phyloP scores from a whole-genome alignment of 495 filamentous ascomycete genomes.

The Podospora anserina region DNA sequence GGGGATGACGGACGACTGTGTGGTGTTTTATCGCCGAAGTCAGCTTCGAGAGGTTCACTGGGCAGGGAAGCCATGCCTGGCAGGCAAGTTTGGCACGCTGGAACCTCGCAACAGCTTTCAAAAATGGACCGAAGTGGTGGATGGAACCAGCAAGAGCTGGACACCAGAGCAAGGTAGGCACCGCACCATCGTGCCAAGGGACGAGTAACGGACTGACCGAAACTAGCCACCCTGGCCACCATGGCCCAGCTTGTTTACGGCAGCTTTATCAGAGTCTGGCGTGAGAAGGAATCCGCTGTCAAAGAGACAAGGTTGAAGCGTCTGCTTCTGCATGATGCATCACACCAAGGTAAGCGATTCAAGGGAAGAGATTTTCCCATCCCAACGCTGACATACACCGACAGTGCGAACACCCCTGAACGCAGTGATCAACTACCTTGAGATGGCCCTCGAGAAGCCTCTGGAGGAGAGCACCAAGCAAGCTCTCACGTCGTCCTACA shows the following conservation, averaged over 20 bases:
- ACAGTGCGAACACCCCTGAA: slow-evolving; percentile 82
- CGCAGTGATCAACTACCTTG: slow-evolving; percentile 84
- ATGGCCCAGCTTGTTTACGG: slow-evolving; percentile 80
- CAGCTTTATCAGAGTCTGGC: slow-evolving; percentile 71
- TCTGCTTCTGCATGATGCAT: slow-evolving; percentile 75
- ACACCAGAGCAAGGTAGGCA: slow-evolving; percentile 49
- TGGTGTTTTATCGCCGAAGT: slow-evolving; percentile 74
- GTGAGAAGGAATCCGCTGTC: slow-evolving; percentile 61
- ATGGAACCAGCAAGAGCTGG: slow-evolving; percentile 64
- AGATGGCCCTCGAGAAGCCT: slow-evolving; percentile 75
- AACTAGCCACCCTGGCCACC: slow-evolving; percentile 64
- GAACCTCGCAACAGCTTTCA: slow-evolving; percentile 69
- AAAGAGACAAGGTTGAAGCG: slow-evolving; percentile 64
- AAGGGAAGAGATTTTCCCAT: background rate
- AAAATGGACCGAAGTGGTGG: slow-evolving; percentile 63
- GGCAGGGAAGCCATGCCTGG: slow-evolving; percentile 74
- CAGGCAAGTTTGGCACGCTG: slow-evolving; percentile 59
- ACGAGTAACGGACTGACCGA: slow-evolving; percentile 9
- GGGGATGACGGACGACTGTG: slow-evolving; percentile 67
- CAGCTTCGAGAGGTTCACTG: slow-evolving; percentile 73
- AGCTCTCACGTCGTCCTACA: slow-evolving; percentile 73
- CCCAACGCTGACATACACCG: background rate
- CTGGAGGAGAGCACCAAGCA: slow-evolving; percentile 72
- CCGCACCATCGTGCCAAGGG: background rate
- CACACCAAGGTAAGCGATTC: slow-evolving; percentile 47